Percentiles rank a stretch among this genome's conserved stretches.
These are phyloP conservation scores for Exsudoporus floridanus DNA, from an alignment of 1,284 basidiomycete species.

Conservation along the genomic window DNA sequence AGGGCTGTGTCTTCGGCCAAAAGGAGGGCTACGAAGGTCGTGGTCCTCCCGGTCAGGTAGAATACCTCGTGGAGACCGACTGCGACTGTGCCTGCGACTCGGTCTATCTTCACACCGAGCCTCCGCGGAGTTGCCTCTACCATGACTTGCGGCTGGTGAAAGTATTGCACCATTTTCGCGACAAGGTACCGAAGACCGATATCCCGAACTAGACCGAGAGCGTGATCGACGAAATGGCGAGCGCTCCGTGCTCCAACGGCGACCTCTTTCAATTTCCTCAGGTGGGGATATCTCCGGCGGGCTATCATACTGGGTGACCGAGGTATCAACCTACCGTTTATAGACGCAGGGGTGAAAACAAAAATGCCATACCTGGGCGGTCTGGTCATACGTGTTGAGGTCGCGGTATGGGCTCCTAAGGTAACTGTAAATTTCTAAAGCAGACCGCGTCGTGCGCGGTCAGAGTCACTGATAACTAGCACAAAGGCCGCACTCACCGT, in stretches of 20 bases:
- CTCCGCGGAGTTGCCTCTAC: slow-evolving; percentile 9
- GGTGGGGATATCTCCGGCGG: slow-evolving; percentile 40
- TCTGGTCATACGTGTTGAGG: slow-evolving; percentile 74
- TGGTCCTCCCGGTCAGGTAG: background rate
- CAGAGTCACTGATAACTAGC: background rate
- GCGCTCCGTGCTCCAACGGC: slow-evolving; percentile 40
- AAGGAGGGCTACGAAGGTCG: background rate
- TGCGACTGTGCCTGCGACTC: slow-evolving; percentile 1
- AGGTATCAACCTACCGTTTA: slow-evolving; percentile 2
- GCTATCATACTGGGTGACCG: slow-evolving; percentile 52
- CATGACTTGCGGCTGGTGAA: background rate
- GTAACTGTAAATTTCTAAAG: slow-evolving; percentile 79
- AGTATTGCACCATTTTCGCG: slow-evolving; percentile 1
- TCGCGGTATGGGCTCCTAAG: slow-evolving; percentile 83
- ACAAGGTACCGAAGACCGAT: slow-evolving; percentile 11
- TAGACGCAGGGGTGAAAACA: slow-evolving; percentile 2
- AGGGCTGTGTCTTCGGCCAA: slow-evolving; percentile 1
- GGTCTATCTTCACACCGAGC: background rate
- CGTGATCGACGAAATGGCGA: slow-evolving; percentile 12
- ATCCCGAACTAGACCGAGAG: slow-evolving; percentile 31
- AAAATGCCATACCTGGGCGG: slow-evolving; percentile 64
- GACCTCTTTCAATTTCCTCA: slow-evolving; percentile 31
- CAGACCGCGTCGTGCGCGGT: background rate
- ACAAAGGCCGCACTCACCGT: slow-evolving; percentile 53
- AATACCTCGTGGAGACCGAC: slow-evolving; percentile 2